phyloP scores from a whole-genome alignment of 257 asterid genomes.

The Linderniella brevidens region DNA sequence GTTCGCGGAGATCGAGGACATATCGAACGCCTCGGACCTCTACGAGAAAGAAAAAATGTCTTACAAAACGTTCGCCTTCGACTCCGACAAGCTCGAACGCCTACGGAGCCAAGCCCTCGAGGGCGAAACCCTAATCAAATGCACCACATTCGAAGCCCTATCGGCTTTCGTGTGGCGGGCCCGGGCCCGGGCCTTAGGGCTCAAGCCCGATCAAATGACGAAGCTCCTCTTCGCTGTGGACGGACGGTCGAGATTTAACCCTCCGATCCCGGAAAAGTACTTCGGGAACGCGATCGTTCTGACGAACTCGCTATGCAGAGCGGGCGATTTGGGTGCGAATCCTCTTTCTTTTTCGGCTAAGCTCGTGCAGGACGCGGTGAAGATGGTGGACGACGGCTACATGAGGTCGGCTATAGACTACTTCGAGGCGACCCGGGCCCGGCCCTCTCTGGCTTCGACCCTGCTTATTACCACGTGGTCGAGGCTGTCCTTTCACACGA shows the following conservation, averaged over 20 bases:
- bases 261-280: conserved; percentile 53
- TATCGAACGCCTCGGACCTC: conserved; percentile 37
- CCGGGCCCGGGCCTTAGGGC: conserved; percentile 40
- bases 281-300: conserved; percentile 78
- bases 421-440: conserved; percentile 54
- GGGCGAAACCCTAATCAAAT: conserved; percentile 24
- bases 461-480: conserved; percentile 83
- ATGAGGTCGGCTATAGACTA: conserved; percentile 72
- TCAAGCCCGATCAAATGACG: conserved; percentile 55
- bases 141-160: conserved; percentile 80
- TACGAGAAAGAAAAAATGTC: conserved; percentile 50
- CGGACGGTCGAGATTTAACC: conserved; percentile 55
- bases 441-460: conserved; percentile 75
- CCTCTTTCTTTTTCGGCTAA: conserved; percentile 39
- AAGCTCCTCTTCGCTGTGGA: conserved; percentile 86
- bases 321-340: conserved; percentile 40
- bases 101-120: conserved; percentile 36
- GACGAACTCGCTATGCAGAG: conserved; percentile 45
- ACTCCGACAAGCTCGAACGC: conserved; percentile 44
- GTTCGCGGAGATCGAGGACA: conserved; percentile 54
- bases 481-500: conserved; percentile 53
- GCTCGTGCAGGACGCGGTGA: conserved; percentile 55
- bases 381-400: conserved; percentile 47
- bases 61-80: conserved; percentile 58
- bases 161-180: conserved; percentile 74